phyloP scores from a whole-genome alignment of 23 red algal genomes.

The Rhodosorus marinus region DNA sequence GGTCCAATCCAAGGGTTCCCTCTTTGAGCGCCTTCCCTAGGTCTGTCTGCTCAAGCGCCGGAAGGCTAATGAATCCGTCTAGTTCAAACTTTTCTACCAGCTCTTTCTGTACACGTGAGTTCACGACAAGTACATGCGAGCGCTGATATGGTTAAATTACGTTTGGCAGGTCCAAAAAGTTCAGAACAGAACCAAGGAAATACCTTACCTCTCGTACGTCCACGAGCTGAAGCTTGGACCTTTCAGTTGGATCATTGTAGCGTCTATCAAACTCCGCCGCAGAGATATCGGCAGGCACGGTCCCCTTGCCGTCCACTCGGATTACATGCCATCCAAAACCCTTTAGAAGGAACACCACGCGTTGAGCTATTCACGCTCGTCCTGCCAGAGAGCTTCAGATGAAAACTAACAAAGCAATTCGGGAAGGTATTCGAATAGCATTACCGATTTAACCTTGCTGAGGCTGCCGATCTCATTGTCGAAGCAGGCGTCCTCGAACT shows the following conservation, averaged over 20 bases:
- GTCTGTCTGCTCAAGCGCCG: slow-evolving; percentile 1
- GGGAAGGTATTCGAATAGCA: too few relatives aligned
- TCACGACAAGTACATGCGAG: slow-evolving; percentile 36
- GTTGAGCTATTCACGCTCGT: not conserved
- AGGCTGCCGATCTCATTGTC: slow-evolving; percentile 16
- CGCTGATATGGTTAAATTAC: slow-evolving; percentile 31
- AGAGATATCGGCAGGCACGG: slow-evolving; percentile 21
- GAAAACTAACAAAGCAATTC: too few relatives aligned
- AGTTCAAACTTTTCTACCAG: not conserved
- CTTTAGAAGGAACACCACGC: not conserved
- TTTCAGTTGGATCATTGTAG: slow-evolving; percentile 1
- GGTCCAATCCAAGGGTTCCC: slow-evolving; percentile 15
- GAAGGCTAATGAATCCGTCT: not conserved
- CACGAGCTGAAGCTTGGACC: slow-evolving; percentile 12
- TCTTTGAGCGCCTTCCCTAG: too few relatives aligned
- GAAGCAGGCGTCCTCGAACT: slow-evolving; percentile 69
- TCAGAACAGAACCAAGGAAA: slow-evolving; percentile 30
- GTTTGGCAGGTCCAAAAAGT: too few relatives aligned
- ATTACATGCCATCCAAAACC: slow-evolving; percentile 92
- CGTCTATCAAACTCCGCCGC: slow-evolving; percentile 46
- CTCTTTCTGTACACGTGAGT: slow-evolving; percentile 15
- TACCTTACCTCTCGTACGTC: slow-evolving; percentile 58
- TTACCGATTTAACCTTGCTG: slow-evolving; percentile 59
- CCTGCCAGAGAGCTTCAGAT: too few relatives aligned
- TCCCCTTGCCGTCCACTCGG: slow-evolving; percentile 41